Base-by-base conservation (phyloP, 495 filamentous ascomycete species). In the Xylaria longipes region DNA sequence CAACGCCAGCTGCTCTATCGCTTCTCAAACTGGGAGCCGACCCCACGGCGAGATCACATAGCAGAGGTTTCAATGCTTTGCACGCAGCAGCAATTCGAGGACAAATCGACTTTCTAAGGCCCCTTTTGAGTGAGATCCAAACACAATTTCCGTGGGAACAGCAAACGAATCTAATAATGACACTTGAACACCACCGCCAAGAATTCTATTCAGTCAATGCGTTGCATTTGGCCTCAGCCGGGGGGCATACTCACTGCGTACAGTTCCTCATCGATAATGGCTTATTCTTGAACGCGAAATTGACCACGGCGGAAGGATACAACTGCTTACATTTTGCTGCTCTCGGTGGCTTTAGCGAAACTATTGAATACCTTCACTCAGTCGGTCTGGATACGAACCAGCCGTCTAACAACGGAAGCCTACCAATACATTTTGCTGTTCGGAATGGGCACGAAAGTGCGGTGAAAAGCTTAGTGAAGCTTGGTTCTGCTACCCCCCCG, bases 11-110 rank as follows among this genome's bases (percentile, higher is more conserved):
- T 29, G 61, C 61, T 31, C 22, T 45, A 46, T 45, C 41, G 15
- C 61, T 64, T 14, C 37, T 64, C 31, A 31, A 61, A 29, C 41
- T 64, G 37, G 61, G 61, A 46, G 61, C 61, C 12, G 61, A 64
- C 15, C 61, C 61, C 41, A 1, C 14, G 6, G 0, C 1, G 22
- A 64, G 39, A 22, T 9, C 7, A 5, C 15, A 4, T 61, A 25
- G 8, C 31, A n/a, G 17, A 7, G 6, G 0, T 2, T 64, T 15
- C 12, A 45, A 64, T 22, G 61, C 39, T 64, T 14, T 31, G 22
- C 61, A 64, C 11, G 39, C 22, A 1, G 61, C 61, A 46, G 37
- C 61, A 46, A 1, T 5, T 46, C 4, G 8, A 29, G 61, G 61
- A 27, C 1, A 31, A 5, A n/a, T 64, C 39, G 61, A 64, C 0